Evolutionary conservation across 495 filamentous ascomycete species (phyloP), one percentile per base, ranked within the genome.

Genomic region (Massariosphaeria phaeospora): DNA sequence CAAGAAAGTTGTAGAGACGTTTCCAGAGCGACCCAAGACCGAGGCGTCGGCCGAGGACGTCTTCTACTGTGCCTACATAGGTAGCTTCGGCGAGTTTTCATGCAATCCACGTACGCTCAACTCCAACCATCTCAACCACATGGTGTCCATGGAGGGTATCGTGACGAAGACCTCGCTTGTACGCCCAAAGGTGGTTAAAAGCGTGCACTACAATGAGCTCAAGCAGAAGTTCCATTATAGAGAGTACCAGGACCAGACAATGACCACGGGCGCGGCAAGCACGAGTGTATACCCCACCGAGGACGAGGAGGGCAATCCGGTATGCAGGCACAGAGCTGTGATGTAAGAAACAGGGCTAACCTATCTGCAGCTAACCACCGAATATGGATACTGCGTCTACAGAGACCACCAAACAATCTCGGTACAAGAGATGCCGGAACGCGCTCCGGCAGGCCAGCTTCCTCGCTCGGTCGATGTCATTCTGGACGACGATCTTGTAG

Each of bases 381-480:
- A 99, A 66, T 97, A 96, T 69, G 93, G 93, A 8, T 88, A 94
- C 70, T 93, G 84, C 68, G 93, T 85, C 17, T 99, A 96, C 68
- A 80, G 91, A 67, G 93, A 99, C 67, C 94, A 99, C 69, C 93
- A 99, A 67, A 91, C 89, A 15, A 89, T 99, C 41, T 97, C 93
- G 0, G 95, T 99, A 64, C 93, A 99, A 75, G 93, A 99, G 77
- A 99, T 99, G 93, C 93, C 93, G 12, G 93, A 99, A 68, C 78
- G 93, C 63, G 93, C 93, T 21, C 93, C 93, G 24, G 91, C 93
- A 47, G 93, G 93, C 40, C 93, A 97, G 75, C 79, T 99, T 61
- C 93, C 93, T 53, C 83, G 93, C 51, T 89, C 91, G 40, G 93
- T 97, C n/a, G 93, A 99, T 71, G 91, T 99, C 17, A 89, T 99